Conservation (phyloP, 1,139 yeast species). For the Pneumocystis carinii region DNA sequence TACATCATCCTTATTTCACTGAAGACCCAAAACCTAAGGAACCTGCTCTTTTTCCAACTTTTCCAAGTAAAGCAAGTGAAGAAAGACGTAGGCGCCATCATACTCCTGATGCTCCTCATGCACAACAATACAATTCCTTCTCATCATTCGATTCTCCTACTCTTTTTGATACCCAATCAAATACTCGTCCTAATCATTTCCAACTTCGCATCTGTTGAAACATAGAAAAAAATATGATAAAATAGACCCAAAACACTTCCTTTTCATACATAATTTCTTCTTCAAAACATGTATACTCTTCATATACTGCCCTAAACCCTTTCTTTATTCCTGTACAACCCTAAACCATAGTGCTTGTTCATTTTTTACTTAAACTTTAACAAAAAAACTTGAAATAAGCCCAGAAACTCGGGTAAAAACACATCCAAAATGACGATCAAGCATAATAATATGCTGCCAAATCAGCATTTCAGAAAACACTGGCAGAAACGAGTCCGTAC, state of each 20-base stretch:
- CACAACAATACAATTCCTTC: background rate
- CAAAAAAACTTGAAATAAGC: background rate
- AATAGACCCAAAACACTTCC: no score
- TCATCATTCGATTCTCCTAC: background rate
- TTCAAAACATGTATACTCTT: no score
- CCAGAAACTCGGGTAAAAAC: background rate
- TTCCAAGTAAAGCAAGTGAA: constrained; percentile 13
- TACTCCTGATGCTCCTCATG: background rate
- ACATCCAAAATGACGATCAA: constrained; percentile 9
- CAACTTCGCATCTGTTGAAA: background rate
- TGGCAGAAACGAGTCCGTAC: constrained; percentile 99
- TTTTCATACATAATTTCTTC: no score
- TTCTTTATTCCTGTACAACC: background rate
- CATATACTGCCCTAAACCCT: no score
- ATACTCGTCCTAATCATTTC: background rate
- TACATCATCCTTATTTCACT: constrained; percentile 60
- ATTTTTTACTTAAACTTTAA: background rate
- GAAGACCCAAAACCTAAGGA: constrained; percentile 33
- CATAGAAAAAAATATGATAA: background rate
- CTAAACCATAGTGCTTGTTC: background rate
- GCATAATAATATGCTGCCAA: constrained; percentile 26
- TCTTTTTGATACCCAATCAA: background rate
- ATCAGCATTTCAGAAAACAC: constrained; percentile 97
- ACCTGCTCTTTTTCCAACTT: constrained; percentile 15
- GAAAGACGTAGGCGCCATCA: background rate